phyloP scores from a whole-genome alignment of 2,329 filamentous ascomycete species.

The Simplicillium aogashimaense region DNA sequence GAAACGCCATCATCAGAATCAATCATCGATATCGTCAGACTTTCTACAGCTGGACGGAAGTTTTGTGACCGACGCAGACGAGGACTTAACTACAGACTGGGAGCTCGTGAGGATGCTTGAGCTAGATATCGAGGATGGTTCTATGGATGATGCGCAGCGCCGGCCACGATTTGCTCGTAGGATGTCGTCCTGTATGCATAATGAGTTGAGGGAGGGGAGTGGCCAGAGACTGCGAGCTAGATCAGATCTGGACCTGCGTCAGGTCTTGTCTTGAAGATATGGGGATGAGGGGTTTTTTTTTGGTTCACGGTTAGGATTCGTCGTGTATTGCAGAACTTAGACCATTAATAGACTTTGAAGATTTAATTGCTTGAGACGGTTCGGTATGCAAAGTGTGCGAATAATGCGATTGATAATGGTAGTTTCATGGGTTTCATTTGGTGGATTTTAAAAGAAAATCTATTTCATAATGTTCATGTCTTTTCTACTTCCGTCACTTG shows the following conservation, averaged over 20 bases:
- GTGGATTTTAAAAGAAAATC: background rate
- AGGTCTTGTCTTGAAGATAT: no score
- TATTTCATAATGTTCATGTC: constrained; percentile 8
- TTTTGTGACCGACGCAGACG: background rate
- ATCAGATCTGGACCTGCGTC: no score
- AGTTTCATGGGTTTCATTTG: no score
- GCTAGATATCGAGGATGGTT: background rate
- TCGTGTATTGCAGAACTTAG: no score
- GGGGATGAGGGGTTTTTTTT: no score
- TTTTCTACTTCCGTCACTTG: constrained; percentile 1
- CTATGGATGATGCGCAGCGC: background rate
- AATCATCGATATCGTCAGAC: constrained; percentile 3
- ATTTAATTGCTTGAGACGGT: no score
- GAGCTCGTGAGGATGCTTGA: constrained; percentile 1
- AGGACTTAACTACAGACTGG: constrained; percentile 7
- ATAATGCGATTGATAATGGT: no score
- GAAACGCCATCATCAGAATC: background rate
- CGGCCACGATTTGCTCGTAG: background rate
- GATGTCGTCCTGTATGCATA: background rate
- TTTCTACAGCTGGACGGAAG: background rate
- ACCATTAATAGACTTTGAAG: no score
- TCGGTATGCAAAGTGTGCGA: no score
- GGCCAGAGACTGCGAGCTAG: no score
- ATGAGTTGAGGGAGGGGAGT: no score
- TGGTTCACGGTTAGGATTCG: no score